These are phyloP conservation scores for Boletus patriciae DNA, from an alignment of 768 basidiomycete species.

Conservation along the genomic window DNA sequence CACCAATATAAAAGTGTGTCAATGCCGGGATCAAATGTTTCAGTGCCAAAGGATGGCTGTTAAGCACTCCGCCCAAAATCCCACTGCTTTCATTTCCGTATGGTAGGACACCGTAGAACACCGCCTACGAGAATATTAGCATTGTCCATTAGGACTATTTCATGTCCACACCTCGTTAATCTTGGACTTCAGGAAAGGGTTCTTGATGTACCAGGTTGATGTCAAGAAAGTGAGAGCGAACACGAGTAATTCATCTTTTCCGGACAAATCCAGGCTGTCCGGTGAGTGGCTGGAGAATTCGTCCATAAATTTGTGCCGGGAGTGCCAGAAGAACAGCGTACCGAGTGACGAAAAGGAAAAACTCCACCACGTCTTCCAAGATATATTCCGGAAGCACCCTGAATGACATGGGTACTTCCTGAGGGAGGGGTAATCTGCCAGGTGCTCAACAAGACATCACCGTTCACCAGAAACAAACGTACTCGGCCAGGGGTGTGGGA, in stretches of 20 bases:
- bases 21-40: conserved; percentile 88
- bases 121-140: conserved; percentile 44
- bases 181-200: conserved; percentile 95
- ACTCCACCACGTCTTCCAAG: conserved; percentile 91
- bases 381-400: conserved; percentile 91
- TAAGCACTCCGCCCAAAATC: conserved; percentile 79
- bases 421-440: conserved; percentile 78
- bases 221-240: conserved; percentile 90
- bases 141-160: not conserved
- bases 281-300: conserved; percentile 54
- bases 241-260: conserved; percentile 82
- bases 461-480: conserved; percentile 28
- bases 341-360: conserved; percentile 81
- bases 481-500: conserved; percentile 70
- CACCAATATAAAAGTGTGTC: conserved; percentile 94
- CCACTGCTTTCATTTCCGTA: conserved; percentile 67
- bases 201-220: conserved; percentile 98
- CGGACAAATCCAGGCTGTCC: conserved; percentile 77
- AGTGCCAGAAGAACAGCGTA: conserved; percentile 36
- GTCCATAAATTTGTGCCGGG: not conserved
- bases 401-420: conserved; percentile 83
- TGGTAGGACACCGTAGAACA: conserved; percentile 71
- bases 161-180: conserved; percentile 74
- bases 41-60: conserved; percentile 80
- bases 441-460: conserved; percentile 4